phyloP scores from a whole-genome alignment of 2,329 filamentous ascomycete genomes.

The Hymenoscyphus occultus region DNA sequence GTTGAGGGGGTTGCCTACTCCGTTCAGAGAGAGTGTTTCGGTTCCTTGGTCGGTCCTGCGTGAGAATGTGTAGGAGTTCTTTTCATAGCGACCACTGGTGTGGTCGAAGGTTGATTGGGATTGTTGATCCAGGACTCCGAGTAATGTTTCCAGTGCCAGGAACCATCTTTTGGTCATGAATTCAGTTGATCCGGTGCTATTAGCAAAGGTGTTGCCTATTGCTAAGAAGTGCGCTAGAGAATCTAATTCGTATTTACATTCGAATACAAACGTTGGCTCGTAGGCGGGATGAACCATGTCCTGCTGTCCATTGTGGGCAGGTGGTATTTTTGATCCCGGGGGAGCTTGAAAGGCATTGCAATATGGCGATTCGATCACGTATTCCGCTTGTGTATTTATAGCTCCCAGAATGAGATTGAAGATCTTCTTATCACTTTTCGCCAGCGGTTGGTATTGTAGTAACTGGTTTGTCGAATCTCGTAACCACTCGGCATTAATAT shows the following conservation, averaged over 20 bases:
- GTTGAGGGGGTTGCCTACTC: constrained; percentile 89
- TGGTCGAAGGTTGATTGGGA: constrained; percentile 76
- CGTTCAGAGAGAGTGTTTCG: constrained; percentile 79
- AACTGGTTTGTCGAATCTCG: constrained; percentile 93
- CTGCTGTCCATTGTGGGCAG: constrained; percentile 74
- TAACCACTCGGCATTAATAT: constrained; percentile 91
- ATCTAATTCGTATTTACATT: constrained; percentile 99
- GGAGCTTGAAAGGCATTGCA: constrained; percentile 99
- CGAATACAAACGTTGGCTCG: constrained; percentile 82
- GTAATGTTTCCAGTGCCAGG: constrained; percentile 68
- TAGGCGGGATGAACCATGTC: constrained; percentile 85
- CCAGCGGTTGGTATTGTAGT: constrained; percentile 80
- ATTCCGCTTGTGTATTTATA: constrained; percentile 94
- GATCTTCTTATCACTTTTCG: constrained; percentile 75
- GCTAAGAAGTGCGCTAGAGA: constrained; percentile 89
- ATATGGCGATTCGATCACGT: constrained; percentile 90
- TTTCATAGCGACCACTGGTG: constrained; percentile 58
- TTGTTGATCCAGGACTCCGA: constrained; percentile 74
- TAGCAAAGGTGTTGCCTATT: constrained; percentile 81
- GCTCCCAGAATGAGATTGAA: constrained; percentile 82
- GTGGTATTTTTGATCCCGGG: constrained; percentile 70
- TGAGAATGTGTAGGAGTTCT: constrained; percentile 85
- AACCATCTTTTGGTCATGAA: constrained; percentile 81
- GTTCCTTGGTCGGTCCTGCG: constrained; percentile 78
- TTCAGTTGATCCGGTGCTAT: constrained; percentile 71